These are phyloP conservation scores for Pilaira anomala DNA, from an alignment of 192 early-diverging fungal species.

Conservation along the genomic window DNA sequence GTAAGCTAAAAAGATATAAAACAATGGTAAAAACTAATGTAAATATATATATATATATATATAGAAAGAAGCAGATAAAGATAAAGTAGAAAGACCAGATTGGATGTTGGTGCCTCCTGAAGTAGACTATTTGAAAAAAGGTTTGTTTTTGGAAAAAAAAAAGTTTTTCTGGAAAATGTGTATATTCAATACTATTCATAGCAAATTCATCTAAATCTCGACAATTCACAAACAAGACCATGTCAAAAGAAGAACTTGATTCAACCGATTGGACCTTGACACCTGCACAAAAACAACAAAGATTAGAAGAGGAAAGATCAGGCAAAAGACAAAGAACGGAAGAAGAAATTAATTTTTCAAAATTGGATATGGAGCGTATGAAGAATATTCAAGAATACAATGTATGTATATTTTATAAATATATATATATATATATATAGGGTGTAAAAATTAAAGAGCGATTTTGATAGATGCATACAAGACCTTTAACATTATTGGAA, in stretches of 20 bases:
- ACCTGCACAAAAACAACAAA: conserved; percentile 18
- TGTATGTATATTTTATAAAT: conserved; percentile 5
- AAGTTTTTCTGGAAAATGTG: not conserved
- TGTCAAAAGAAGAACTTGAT: conserved; percentile 17
- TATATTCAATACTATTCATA: conserved; percentile 2
- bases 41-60: too few species aligned
- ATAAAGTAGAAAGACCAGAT: conserved; percentile 30
- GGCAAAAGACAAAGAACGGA: conserved; percentile 2
- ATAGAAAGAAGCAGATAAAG: conserved; percentile 4
- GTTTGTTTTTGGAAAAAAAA: too few species aligned
- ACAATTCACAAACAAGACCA: conserved; percentile 17
- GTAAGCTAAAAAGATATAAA: not conserved
- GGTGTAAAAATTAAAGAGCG: not conserved
- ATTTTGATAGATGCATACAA: conserved; percentile 12
- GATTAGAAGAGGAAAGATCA: conserved; percentile 9
- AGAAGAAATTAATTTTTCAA: not conserved
- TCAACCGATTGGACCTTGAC: conserved; percentile 31
- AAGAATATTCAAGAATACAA: conserved; percentile 28
- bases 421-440: not conserved
- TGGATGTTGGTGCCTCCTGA: conserved; percentile 39
- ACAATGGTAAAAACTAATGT: not conserved
- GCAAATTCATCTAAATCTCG: conserved; percentile 21
- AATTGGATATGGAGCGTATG: conserved; percentile 8
- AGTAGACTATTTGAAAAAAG: conserved; percentile 29
- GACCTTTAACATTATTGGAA: conserved; percentile 33